A percentile compares a stretch with the other conserved stretches of the same genome.
These are phyloP conservation scores for Tetracladium marchalianum DNA, from an alignment of 495 filamentous ascomycete genomes.

Conservation along the genomic window DNA sequence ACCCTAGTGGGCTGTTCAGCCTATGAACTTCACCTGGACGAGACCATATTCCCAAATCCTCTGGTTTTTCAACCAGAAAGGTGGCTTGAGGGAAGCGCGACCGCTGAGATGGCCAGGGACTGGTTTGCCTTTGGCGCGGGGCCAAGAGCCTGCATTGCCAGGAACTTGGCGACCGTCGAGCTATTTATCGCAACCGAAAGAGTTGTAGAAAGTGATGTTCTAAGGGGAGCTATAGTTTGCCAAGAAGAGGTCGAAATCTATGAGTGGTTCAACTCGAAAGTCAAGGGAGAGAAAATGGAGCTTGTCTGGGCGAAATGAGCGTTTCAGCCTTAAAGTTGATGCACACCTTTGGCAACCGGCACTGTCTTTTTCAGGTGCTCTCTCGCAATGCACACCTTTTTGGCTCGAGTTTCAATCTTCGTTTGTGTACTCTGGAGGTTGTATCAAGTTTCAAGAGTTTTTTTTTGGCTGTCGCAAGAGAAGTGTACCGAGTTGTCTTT, in stretches of 20 bases:
- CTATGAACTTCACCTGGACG: conserved; percentile 35
- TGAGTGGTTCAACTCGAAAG: conserved; percentile 41
- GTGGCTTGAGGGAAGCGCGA: conserved; percentile 30
- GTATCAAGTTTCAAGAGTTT: too few species aligned
- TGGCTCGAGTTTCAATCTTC: too few species aligned
- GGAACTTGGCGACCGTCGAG: conserved; percentile 34
- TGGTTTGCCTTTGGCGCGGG: conserved; percentile 41
- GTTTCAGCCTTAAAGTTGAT: too few species aligned
- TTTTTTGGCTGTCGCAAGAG: too few species aligned
- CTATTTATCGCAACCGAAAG: conserved; percentile 27
- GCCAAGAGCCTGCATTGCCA: conserved; percentile 37
- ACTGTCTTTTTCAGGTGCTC: too few species aligned
- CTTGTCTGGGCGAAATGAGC: conserved; percentile 6
- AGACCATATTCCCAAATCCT: conserved; percentile 32
- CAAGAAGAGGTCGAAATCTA: conserved; percentile 30
- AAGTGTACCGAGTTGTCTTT: too few species aligned
- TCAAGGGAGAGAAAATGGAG: conserved; percentile 19
- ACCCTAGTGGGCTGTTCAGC: conserved; percentile 33
- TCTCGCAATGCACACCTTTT: too few species aligned
- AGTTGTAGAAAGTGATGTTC: conserved; percentile 28
- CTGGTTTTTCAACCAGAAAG: conserved; percentile 37
- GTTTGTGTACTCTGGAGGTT: too few species aligned
- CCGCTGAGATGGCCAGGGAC: conserved; percentile 28
- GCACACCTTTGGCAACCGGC: too few species aligned
- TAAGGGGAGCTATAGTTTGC: conserved; percentile 29